Percentiles rank a stretch among this genome's conserved stretches.
Evolutionary conservation across 2,329 filamentous ascomycete genomes (phyloP).

Genomic region (Tolypocladium guangdongense): DNA sequence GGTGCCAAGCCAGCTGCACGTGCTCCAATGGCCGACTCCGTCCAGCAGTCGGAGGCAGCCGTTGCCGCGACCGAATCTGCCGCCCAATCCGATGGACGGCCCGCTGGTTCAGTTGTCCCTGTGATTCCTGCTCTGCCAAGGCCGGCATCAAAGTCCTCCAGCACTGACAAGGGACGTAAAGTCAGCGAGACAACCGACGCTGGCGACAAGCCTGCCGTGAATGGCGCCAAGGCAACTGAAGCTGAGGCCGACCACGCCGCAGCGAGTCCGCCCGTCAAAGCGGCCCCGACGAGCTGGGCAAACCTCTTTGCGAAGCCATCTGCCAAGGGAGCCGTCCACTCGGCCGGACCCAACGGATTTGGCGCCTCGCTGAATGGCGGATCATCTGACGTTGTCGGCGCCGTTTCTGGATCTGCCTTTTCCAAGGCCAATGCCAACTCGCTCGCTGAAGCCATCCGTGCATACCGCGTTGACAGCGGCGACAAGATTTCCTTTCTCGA

Average conservation of each 20-base stretch:
- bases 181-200: neutral
- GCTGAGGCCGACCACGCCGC: constrained; percentile 7
- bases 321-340: constrained; percentile 7
- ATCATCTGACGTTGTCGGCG: constrained; percentile 6
- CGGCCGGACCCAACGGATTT: constrained; percentile 16
- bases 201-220: constrained; percentile 9
- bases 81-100: constrained; percentile 19
- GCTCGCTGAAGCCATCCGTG: constrained; percentile 64
- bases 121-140: constrained; percentile 38
- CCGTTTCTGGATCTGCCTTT: constrained; percentile 22
- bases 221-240: constrained; percentile 12
- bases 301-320: constrained; percentile 26
- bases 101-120: constrained; percentile 28
- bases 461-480: constrained; percentile 56
- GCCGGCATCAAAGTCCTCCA: constrained; percentile 16
- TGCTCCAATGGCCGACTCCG: constrained; percentile 6
- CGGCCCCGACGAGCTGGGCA: constrained; percentile 27
- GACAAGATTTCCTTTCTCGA: constrained; percentile 74
- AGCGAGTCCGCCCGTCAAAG: constrained; percentile 13
- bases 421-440: constrained; percentile 41
- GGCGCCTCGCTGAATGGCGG: constrained; percentile 14
- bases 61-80: neutral
- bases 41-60: constrained; percentile 8
- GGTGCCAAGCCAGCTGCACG: neutral
- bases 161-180: constrained; percentile 5